These are phyloP conservation scores for Epichloe coenophiala DNA, from an alignment of 2,329 filamentous ascomycete genomes.

Conservation along the genomic window DNA sequence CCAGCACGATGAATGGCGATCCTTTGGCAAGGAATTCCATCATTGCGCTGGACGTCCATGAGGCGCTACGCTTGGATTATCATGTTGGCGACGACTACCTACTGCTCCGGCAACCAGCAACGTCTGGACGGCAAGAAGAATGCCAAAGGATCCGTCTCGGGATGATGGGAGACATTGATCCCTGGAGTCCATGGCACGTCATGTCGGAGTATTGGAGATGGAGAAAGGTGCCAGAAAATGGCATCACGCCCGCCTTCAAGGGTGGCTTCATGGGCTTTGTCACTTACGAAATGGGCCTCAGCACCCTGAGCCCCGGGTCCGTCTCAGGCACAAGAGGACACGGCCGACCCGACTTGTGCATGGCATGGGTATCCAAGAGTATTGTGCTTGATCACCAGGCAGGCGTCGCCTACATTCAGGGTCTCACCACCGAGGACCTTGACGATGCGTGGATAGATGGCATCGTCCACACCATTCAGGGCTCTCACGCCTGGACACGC, in stretches of 20 bases:
- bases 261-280: slow-evolving; percentile 77
- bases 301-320: slow-evolving; percentile 18
- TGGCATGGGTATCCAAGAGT: slow-evolving; percentile 65
- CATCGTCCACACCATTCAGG: slow-evolving; percentile 16
- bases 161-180: slow-evolving; percentile 10
- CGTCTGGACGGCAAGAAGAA: slow-evolving; percentile 8
- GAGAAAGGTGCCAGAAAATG: slow-evolving; percentile 11
- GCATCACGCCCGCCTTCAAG: slow-evolving; percentile 45
- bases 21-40: slow-evolving; percentile 51
- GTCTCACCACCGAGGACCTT: slow-evolving; percentile 14
- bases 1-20: slow-evolving; percentile 34
- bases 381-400: slow-evolving; percentile 62
- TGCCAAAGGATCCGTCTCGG: slow-evolving; percentile 16
- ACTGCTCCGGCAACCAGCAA: slow-evolving; percentile 14
- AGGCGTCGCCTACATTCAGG: slow-evolving; percentile 50
- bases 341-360: slow-evolving; percentile 54
- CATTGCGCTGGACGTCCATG: slow-evolving; percentile 50
- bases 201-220: slow-evolving; percentile 30
- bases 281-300: slow-evolving; percentile 70
- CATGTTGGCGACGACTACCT: slow-evolving; percentile 32
- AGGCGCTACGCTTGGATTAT: slow-evolving; percentile 45
- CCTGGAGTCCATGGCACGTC: slow-evolving; percentile 34
- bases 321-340: slow-evolving; percentile 18
- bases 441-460: slow-evolving; percentile 19
- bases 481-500: slow-evolving; percentile 19